Conservation (phyloP, 2,329 filamentous ascomycete species). For the Hypoxylon sp. region DNA sequence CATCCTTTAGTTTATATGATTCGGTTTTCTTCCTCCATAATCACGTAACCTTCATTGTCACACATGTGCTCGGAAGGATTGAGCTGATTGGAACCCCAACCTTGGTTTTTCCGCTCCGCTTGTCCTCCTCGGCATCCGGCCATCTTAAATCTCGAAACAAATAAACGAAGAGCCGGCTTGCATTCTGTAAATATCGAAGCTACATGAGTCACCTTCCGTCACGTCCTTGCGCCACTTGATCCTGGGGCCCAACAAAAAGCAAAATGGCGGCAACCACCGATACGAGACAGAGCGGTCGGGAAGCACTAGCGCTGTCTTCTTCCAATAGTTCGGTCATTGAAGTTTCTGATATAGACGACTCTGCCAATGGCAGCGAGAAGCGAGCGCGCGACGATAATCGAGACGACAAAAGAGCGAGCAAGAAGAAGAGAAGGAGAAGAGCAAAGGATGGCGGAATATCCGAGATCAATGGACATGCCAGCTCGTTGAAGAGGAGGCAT, state of each 20-base stretch:
- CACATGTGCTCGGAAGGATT: slow-evolving; percentile 17
- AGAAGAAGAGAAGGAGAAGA: slow-evolving; percentile 50
- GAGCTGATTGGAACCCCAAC: slow-evolving; percentile 21
- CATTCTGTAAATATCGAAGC: not conserved
- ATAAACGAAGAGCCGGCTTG: not conserved
- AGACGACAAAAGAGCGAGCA: slow-evolving; percentile 52
- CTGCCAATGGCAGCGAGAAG: slow-evolving; percentile 47
- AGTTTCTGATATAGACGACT: slow-evolving; percentile 52
- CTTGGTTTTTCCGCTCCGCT: slow-evolving; percentile 25
- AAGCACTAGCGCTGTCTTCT: slow-evolving; percentile 30
- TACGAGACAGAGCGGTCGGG: slow-evolving; percentile 30
- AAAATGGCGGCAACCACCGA: slow-evolving; percentile 52
- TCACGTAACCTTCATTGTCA: not conserved
- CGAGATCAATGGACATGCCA: slow-evolving; percentile 52
- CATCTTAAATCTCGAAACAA: not conserved
- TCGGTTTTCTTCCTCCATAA: slow-evolving; percentile 20
- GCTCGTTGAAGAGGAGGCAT: slow-evolving; percentile 60
- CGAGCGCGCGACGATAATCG: slow-evolving; percentile 31
- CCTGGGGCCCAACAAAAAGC: slow-evolving; percentile 9
- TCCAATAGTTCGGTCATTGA: slow-evolving; percentile 43
- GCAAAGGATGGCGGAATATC: slow-evolving; percentile 48
- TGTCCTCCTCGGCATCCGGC: not conserved
- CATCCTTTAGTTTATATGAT: slow-evolving; percentile 3
- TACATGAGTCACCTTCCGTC: slow-evolving; percentile 19
- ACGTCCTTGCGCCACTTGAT: slow-evolving; percentile 18